phyloP scores from a whole-genome alignment of 179 eudicot genomes.

The Camellia oleifera region DNA sequence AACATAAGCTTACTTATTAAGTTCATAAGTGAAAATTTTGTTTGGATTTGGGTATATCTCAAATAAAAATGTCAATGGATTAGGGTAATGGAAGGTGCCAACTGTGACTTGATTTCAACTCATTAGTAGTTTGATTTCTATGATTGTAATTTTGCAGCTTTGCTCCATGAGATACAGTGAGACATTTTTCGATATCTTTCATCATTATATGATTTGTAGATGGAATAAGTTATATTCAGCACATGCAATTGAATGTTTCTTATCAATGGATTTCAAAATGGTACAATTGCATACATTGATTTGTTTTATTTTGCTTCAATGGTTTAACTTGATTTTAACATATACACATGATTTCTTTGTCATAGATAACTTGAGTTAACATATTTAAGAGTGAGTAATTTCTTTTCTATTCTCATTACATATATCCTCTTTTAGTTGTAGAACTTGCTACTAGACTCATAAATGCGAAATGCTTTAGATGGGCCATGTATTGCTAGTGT shows the following conservation, averaged over 20 bases:
- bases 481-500: background rate
- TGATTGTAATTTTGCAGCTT: background rate
- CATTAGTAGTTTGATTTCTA: background rate
- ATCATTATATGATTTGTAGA: background rate
- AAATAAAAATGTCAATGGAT: background rate
- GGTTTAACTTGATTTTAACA: too few species aligned
- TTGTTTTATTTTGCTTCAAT: too few species aligned
- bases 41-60: background rate
- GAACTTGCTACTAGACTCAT: background rate
- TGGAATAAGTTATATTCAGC: background rate
- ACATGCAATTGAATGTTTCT: background rate
- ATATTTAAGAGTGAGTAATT: too few species aligned
- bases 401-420: too few species aligned
- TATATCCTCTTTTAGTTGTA: background rate
- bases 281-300: too few species aligned
- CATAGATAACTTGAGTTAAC: too few species aligned
- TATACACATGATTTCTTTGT: too few species aligned
- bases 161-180: background rate
- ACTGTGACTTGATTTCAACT: background rate
- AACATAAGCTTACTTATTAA: background rate
- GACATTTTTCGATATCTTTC: background rate
- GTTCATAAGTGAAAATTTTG: background rate
- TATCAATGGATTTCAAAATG: background rate
- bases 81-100: constrained; percentile 1
- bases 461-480: background rate